Evolutionary conservation across 495 filamentous ascomycete species (phyloP).

Genomic region (Emericellopsis terricola): DNA sequence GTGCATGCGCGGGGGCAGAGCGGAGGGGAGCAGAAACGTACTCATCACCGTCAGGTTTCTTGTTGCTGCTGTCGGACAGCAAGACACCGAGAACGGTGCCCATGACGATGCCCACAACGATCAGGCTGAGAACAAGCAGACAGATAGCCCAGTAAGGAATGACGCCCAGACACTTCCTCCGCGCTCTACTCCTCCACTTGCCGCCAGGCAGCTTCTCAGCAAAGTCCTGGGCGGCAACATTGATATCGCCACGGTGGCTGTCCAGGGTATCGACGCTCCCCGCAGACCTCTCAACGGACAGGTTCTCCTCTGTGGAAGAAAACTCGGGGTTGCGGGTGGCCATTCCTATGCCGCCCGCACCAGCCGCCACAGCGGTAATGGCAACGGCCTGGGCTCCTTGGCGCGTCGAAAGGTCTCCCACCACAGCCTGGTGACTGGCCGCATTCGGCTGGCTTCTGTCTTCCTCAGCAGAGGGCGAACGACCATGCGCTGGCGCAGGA

Average conservation of each 20-base stretch:
- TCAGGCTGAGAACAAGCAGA: slow-evolving; percentile 30
- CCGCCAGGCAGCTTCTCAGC: slow-evolving; percentile 20
- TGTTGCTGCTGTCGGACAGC: slow-evolving; percentile 11
- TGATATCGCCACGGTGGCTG: slow-evolving; percentile 19
- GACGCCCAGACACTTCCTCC: slow-evolving; percentile 39
- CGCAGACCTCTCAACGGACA: slow-evolving; percentile 19
- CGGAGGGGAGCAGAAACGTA: neutral
- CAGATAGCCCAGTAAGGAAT: slow-evolving; percentile 52
- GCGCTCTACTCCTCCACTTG: slow-evolving; percentile 35
- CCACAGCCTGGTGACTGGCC: no score
- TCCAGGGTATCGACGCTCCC: slow-evolving; percentile 24
- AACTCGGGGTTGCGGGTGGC: slow-evolving; percentile 37
- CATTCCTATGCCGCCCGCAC: slow-evolving; percentile 33
- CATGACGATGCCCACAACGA: slow-evolving; percentile 44
- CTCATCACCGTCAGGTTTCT: slow-evolving; percentile 8
- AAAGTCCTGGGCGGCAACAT: slow-evolving; percentile 13
- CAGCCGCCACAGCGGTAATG: slow-evolving; percentile 10
- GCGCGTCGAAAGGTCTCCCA: no score
- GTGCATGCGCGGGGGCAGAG: slow-evolving; percentile 10
- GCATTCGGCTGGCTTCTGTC: no score
- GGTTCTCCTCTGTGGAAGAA: slow-evolving; percentile 30
- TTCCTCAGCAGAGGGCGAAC: no score
- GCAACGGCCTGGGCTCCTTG: slow-evolving; percentile 13
- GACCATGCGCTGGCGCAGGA: no score
- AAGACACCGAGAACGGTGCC: slow-evolving; percentile 33